These are phyloP conservation scores for Ogataea hybrid DNA, from an alignment of 1,139 yeast genomes.

Conservation along the genomic window DNA sequence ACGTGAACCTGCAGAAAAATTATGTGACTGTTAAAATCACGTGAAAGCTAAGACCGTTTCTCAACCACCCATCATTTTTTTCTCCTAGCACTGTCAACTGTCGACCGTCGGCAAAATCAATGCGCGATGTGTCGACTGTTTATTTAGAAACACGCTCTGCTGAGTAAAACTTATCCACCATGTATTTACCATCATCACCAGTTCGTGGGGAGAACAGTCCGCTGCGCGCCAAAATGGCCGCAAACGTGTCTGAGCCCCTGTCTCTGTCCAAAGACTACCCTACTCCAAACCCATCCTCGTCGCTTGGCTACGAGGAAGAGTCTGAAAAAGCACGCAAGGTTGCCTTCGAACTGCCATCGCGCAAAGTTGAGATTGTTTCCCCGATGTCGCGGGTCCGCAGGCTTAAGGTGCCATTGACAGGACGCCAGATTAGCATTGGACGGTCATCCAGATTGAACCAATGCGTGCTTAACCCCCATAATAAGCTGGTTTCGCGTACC, in stretches of 20 bases:
- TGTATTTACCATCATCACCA: constrained; percentile 68
- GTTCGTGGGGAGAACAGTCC: constrained; percentile 14
- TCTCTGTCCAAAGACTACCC: constrained; percentile 30
- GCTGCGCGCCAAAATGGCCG: constrained; percentile 7
- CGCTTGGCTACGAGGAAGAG: constrained; percentile 30
- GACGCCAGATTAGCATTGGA: constrained; percentile 44
- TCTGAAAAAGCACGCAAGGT: constrained; percentile 17
- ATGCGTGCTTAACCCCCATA: constrained; percentile 48
- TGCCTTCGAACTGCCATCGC: constrained; percentile 15
- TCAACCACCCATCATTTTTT: not conserved
- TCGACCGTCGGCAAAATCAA: constrained; percentile 7
- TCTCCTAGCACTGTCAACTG: not conserved
- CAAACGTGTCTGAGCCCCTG: not conserved
- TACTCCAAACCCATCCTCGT: constrained; percentile 44
- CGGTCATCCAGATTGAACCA: constrained; percentile 64
- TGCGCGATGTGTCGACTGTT: constrained; percentile 8
- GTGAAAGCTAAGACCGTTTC: constrained; percentile 3
- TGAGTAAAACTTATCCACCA: constrained; percentile 28
- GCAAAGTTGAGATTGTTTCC: constrained; percentile 40
- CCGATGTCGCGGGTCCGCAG: constrained; percentile 41
- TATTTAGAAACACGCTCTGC: constrained; percentile 13
- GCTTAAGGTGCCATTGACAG: constrained; percentile 31
- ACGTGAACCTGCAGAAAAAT: not conserved
- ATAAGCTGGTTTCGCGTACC: constrained; percentile 65
- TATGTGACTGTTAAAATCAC: constrained; percentile 11